Evolutionary conservation across 1,284 basidiomycete species (phyloP), one percentile per base, ranked within the genome.

Genomic region (Pyrrhoderma noxium): DNA sequence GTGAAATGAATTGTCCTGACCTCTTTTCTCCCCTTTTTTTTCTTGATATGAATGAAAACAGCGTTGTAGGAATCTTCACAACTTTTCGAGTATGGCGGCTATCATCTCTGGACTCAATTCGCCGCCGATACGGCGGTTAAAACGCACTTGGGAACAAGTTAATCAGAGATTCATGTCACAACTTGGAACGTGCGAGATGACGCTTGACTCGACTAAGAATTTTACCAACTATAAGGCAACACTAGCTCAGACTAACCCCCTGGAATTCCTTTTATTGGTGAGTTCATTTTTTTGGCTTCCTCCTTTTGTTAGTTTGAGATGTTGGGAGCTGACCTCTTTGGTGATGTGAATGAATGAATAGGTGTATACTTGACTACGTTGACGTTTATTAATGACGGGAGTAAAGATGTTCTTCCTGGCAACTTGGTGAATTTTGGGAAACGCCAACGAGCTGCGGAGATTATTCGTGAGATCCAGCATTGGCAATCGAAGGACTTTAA

Each of bases 351-450:
- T 31, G 27, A 5, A 31, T 5, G 5, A 21, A 8, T 48, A 95
- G 93, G 95, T 60, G 90, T 97, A 51, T 98, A 96, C 72, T 78
- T 99, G 16, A 93, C 94, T 3, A 92, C 91, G 21, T 74, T 99
- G 52, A 94, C 93, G 2, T 98, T 99, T 69, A 96, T 97, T 65
- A 93, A 97, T 66, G 96, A 99, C 62, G 96, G 95, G n/a, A 94
- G 94, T 64, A 87, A 90, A 51, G 92, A 99, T 70, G 81, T 80
- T 53, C 70, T 91, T 3, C 79, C 82, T 19, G 86, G 83, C 25
- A 76, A 81, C 56, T 74, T 97, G 58, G 86, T 99, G 71, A 98
- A 99, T 70, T 99, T 99, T 70, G 83, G 86, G 64, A 99, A 99
- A 68, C 84, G 94, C 8, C 85, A 90, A 61, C 91, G 91, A 66